A percentile compares a stretch with the other conserved stretches of the same genome.
phyloP scores from a whole-genome alignment of 805 yeast species.

The Saccharomyces jurei region DNA sequence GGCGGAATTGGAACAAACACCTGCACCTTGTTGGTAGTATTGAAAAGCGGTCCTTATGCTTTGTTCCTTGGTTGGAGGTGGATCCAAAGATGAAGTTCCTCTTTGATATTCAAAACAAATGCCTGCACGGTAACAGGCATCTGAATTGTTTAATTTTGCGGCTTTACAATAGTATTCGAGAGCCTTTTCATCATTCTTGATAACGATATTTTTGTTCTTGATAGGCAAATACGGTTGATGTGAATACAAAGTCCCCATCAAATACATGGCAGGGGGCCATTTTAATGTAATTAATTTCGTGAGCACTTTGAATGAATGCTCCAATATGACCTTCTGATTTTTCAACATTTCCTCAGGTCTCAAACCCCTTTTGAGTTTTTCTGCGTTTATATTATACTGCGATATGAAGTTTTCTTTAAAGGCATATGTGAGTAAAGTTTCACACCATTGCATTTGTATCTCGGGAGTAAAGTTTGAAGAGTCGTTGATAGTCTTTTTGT shows the following conservation, averaged over 20 bases:
- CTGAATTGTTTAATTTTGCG: conserved; percentile 48
- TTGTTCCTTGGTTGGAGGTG: conserved; percentile 31
- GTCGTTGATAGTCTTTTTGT: conserved; percentile 21
- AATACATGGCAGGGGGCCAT: conserved; percentile 48
- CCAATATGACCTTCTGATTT: conserved; percentile 47
- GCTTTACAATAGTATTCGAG: conserved; percentile 53
- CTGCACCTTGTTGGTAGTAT: conserved; percentile 54
- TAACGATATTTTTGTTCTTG: conserved; percentile 40
- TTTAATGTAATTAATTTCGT: conserved; percentile 45
- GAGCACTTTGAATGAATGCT: conserved; percentile 51
- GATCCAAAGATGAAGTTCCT: conserved; percentile 32
- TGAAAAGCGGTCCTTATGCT: conserved; percentile 38
- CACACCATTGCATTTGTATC: conserved; percentile 60
- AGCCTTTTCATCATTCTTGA: conserved; percentile 52
- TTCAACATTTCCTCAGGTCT: conserved; percentile 38
- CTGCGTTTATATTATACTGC: conserved; percentile 42
- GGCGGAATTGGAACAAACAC: conserved; percentile 45
- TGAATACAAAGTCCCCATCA: conserved; percentile 55
- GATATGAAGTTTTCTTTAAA: conserved; percentile 36
- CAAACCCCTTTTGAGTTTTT: conserved; percentile 32
- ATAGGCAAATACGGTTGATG: conserved; percentile 40
- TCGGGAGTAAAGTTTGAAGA: conserved; percentile 36
- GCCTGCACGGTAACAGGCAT: conserved; percentile 61
- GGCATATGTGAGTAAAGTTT: conserved; percentile 42
- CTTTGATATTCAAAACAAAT: conserved; percentile 50